These are phyloP conservation scores for Curvularia spicifera DNA, from an alignment of 2,329 filamentous ascomycete genomes.

Conservation along the genomic window DNA sequence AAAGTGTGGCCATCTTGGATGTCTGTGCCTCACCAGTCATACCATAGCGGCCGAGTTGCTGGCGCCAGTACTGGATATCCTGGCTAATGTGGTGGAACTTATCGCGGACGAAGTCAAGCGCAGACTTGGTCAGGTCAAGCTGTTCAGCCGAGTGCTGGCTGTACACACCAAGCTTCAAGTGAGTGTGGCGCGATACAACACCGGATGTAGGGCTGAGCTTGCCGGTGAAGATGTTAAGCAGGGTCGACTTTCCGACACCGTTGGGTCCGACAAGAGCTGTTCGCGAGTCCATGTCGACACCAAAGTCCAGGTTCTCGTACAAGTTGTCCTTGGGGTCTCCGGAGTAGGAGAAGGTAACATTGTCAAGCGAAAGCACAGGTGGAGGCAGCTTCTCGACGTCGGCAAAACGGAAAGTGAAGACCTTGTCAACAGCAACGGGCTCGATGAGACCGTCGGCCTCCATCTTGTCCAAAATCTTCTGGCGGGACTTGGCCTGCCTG, in stretches of 20 bases:
- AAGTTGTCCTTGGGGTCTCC: slow-evolving; percentile 87
- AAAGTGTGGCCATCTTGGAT: slow-evolving; percentile 95
- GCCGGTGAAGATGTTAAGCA: slow-evolving; percentile 95
- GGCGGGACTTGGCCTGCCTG: slow-evolving; percentile 96
- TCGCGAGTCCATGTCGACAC: slow-evolving; percentile 99
- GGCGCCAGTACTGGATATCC: slow-evolving; percentile 99
- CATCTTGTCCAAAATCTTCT: slow-evolving; percentile 99
- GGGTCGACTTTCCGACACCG: slow-evolving; percentile 98
- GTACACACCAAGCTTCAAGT: slow-evolving; percentile 98
- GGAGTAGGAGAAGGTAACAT: slow-evolving; percentile 98
- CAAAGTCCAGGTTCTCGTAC: slow-evolving; percentile 95
- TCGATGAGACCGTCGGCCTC: slow-evolving; percentile 99
- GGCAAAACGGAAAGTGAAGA: slow-evolving; percentile 98
- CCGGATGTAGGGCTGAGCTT: slow-evolving; percentile 86
- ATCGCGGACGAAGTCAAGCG: slow-evolving; percentile 96
- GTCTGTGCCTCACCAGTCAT: slow-evolving; percentile 93
- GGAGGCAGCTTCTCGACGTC: slow-evolving; percentile 99
- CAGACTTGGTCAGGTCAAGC: slow-evolving; percentile 96
- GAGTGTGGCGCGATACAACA: slow-evolving; percentile 87
- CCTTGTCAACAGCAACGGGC: slow-evolving; percentile 79
- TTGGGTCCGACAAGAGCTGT: slow-evolving; percentile 97
- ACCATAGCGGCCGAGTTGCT: slow-evolving; percentile 94
- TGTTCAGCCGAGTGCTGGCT: slow-evolving; percentile 98
- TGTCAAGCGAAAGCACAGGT: slow-evolving; percentile 92
- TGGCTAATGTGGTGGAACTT: slow-evolving; percentile 89